Percentiles rank a stretch among this genome's conserved stretches.
These are phyloP conservation scores for Phytophthora pluvialis DNA, from an alignment of 352 stramenopile species.

Conservation along the genomic window DNA sequence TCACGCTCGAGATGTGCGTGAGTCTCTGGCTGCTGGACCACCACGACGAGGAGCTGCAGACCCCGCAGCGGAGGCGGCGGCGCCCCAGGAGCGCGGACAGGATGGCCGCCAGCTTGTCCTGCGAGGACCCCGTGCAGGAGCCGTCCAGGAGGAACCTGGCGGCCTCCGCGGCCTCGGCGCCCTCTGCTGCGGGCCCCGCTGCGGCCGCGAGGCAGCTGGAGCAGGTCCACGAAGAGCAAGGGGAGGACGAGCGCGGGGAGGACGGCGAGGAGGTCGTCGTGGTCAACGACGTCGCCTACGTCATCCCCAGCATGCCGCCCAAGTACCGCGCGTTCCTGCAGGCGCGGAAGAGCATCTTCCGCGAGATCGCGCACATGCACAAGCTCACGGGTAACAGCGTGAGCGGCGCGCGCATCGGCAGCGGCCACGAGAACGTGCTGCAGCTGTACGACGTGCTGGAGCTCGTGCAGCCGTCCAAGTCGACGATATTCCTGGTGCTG, in stretches of 20 bases:
- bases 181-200: not conserved
- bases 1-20: constrained; percentile 90
- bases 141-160: constrained; percentile 7
- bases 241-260: not conserved
- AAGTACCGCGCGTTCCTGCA: constrained; percentile 95
- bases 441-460: constrained; percentile 97
- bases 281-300: constrained; percentile 37
- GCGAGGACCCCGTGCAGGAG: constrained; percentile 55
- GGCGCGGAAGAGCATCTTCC: constrained; percentile 92
- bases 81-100: constrained; percentile 7
- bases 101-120: constrained; percentile 18
- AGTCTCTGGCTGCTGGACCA: constrained; percentile 81
- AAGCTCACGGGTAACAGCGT: constrained; percentile 87
- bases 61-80: constrained; percentile 15
- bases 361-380: constrained; percentile 97
- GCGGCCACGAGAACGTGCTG: constrained; percentile 95
- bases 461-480: constrained; percentile 94
- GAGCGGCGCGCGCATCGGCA: constrained; percentile 66
- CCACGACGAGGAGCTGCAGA: constrained; percentile 55
- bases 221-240: constrained; percentile 10
- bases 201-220: constrained; percentile 1
- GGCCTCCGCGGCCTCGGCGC: constrained; percentile 1
- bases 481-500: constrained; percentile 94
- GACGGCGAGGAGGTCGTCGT: constrained; percentile 23
- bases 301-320: constrained; percentile 90